Evolutionary conservation across 2,329 filamentous ascomycete genomes (phyloP).

Genomic region (Xylaria sp.): DNA sequence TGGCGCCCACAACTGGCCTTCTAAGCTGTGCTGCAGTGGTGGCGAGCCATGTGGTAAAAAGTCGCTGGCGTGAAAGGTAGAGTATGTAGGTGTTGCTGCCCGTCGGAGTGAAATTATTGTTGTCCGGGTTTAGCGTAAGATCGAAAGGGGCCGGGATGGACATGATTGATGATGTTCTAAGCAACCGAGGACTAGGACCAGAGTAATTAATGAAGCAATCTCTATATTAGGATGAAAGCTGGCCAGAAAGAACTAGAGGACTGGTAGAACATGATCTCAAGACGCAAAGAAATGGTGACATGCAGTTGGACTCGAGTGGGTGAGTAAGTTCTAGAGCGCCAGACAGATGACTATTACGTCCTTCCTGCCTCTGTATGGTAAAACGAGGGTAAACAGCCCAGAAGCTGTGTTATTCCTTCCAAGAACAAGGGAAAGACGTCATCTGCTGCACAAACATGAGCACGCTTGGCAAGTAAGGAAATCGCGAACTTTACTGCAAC

Average conservation of each 20-base stretch:
- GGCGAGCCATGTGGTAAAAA: slow-evolving; percentile 29
- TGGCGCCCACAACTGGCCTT: neutral
- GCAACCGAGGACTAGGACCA: neutral
- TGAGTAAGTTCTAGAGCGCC: neutral
- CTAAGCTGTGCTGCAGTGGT: neutral
- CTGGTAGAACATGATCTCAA: neutral
- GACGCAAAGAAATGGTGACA: neutral
- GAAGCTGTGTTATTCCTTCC: neutral
- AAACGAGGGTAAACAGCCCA: neutral
- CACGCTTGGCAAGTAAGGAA: neutral
- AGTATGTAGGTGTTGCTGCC: slow-evolving; percentile 14
- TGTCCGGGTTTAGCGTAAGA: neutral
- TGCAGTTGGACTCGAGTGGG: neutral
- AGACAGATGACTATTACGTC: neutral
- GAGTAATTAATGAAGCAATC: neutral
- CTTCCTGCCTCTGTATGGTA: neutral
- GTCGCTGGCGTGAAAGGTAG: slow-evolving; percentile 8
- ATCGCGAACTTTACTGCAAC: too few relatives aligned
- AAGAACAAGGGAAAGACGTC: neutral
- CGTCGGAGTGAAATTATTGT: neutral
- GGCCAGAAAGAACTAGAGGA: neutral
- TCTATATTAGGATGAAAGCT: neutral
- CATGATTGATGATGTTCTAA: neutral
- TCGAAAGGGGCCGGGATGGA: too few relatives aligned
- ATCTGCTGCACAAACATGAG: neutral